These are phyloP conservation scores for Tulasnella sp. DNA, from an alignment of 768 basidiomycete genomes.

Conservation along the genomic window DNA sequence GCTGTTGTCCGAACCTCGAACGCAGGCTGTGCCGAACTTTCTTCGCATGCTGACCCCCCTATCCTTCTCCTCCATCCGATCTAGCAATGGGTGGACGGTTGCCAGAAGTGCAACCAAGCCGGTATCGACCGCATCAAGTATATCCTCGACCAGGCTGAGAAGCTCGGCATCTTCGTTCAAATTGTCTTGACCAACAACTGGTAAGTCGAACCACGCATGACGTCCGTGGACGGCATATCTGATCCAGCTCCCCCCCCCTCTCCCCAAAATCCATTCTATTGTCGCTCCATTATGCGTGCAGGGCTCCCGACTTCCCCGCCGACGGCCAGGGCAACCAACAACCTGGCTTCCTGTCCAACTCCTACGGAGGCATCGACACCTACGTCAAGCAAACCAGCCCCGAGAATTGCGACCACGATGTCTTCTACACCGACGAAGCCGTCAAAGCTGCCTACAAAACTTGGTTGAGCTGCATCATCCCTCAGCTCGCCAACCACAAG, in stretches of 20 bases:
- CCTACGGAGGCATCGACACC: constrained; percentile 34
- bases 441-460: constrained; percentile 25
- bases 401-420: constrained; percentile 18
- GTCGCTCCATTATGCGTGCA: not conserved
- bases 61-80: not conserved
- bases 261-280: not conserved
- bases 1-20: not conserved
- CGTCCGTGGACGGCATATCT: not conserved
- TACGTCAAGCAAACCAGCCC: constrained; percentile 31
- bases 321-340: not conserved
- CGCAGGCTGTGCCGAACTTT: not conserved
- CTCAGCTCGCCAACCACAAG: not conserved
- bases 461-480: constrained; percentile 23
- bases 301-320: constrained; percentile 19
- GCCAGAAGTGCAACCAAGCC: constrained; percentile 31
- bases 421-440: constrained; percentile 34
- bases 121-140: constrained; percentile 33
- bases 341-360: constrained; percentile 30
- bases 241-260: not conserved
- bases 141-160: constrained; percentile 26
- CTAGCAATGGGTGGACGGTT: constrained; percentile 30
- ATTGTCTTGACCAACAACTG: constrained; percentile 36
- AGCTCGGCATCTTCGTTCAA: constrained; percentile 24
- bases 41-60: too few relatives aligned
- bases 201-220: not conserved